Base-by-base conservation (phyloP, 768 basidiomycete species). In the Asterophora parasitica region DNA sequence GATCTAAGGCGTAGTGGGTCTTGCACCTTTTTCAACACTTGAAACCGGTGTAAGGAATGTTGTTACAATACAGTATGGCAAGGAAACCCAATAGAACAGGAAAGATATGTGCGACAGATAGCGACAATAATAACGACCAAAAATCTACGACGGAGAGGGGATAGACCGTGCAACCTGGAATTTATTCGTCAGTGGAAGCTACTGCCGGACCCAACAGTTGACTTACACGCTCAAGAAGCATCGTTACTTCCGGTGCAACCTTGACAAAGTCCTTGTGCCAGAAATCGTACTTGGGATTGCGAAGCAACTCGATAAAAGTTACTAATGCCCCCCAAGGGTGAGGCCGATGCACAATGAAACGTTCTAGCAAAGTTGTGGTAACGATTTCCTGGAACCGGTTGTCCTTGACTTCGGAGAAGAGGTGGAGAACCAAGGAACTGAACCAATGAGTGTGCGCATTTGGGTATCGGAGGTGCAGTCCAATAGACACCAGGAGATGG, bases 371-470 rank as follows among this genome's bases (percentile, higher is more conserved):
- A 31, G 96, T 90, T 53, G 86, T 88, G 44, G 92, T 88, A 71
- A 88, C 77, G 54, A 91, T 79, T 63, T 93, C 89, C 58, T 80
- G 76, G 73, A 88, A 85, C 36, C 77, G 78, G 48, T 88, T 87
- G 51, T 82, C 81, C 59, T 82, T 80, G 52, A 88, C 77, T 61
- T 92, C 88, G 42, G 74, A 60, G 72, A 97, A 98, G 36, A 95
- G 79, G 63, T 92, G 81, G 44, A 98, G 79, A 45, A 97, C 72
- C 54, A 97, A 77, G 37, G 85, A 88, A 64, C 87, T 90, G 77
- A 95, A 98, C 92, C 94, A 99, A 66, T 92, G 88, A 42, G 95
- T 99, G 75, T 99, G 96, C 8, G 94, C 90, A 60, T 94, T 96
- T 27, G 96, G 95, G 76, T 95, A 98, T 59, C 96, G 90, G 54